Evolutionary conservation across 2,329 filamentous ascomycete species (phyloP).

Genomic region (Podosphaera leucotricha): DNA sequence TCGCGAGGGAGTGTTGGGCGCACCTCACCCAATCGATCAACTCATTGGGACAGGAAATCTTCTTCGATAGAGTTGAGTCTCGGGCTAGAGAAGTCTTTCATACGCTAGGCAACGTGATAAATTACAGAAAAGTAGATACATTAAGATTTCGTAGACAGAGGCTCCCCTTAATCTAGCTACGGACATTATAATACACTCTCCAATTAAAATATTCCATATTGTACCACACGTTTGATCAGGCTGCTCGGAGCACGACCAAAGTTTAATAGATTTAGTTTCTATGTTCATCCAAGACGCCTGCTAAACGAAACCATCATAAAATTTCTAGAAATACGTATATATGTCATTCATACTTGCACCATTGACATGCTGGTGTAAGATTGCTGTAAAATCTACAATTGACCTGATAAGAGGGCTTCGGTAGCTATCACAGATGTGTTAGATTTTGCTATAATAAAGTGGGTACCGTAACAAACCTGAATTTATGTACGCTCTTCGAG

Average conservation of each 20-base stretch:
- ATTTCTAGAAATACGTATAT: neutral
- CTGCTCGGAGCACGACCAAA: neutral
- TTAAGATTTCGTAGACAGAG: neutral
- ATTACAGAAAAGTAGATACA: neutral
- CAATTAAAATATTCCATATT: neutral
- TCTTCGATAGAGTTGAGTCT: too few species aligned
- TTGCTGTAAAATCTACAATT: slow-evolving; percentile 26
- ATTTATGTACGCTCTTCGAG: slow-evolving; percentile 81
- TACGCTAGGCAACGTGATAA: too few species aligned
- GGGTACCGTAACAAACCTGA: slow-evolving; percentile 38
- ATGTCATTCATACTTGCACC: neutral
- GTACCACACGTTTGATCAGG: neutral
- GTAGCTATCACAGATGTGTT: slow-evolving; percentile 31
- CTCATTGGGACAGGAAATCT: too few species aligned
- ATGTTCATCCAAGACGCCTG: neutral
- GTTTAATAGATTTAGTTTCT: neutral
- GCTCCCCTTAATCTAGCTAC: neutral
- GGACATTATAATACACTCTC: neutral
- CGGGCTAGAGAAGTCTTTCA: too few species aligned
- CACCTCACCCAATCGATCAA: too few species aligned
- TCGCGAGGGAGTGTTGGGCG: too few species aligned
- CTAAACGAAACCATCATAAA: neutral
- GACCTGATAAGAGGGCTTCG: slow-evolving; percentile 55
- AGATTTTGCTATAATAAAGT: slow-evolving; percentile 1
- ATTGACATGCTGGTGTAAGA: neutral